Conservation (phyloP, 2,329 filamentous ascomycete genomes). For the Fusarium secorum region DNA sequence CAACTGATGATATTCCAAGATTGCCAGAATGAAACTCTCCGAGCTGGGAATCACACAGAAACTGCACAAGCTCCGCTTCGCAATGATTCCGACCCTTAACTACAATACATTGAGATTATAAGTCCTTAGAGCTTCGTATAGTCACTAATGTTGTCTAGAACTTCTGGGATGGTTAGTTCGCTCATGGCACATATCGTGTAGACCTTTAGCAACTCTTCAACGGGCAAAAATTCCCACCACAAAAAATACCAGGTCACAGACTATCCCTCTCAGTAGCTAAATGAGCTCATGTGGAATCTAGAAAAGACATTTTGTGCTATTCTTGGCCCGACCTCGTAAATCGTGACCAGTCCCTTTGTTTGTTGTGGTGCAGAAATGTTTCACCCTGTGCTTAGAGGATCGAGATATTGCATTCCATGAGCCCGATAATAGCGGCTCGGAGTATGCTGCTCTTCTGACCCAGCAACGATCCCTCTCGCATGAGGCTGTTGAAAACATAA, state of each 20-base stretch:
- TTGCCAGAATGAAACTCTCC: not conserved
- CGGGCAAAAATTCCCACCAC: not conserved
- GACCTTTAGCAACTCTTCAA: not conserved
- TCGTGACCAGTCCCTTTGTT: not conserved
- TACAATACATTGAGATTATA: not conserved
- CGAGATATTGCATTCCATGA: conserved; percentile 19
- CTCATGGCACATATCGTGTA: not conserved
- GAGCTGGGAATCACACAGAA: no score
- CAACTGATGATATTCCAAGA: not conserved
- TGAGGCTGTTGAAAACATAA: not conserved
- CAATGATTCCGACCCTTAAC: not conserved
- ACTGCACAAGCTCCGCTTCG: not conserved
- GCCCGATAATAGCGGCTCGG: not conserved
- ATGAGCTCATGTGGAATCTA: not conserved
- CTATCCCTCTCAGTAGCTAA: not conserved
- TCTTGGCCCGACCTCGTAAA: not conserved
- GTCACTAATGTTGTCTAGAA: not conserved
- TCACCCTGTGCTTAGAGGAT: conserved; percentile 3
- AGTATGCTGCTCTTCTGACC: not conserved
- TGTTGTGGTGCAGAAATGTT: conserved; percentile 17
- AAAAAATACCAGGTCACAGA: not conserved
- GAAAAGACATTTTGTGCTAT: not conserved
- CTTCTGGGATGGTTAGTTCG: not conserved
- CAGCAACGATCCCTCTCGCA: not conserved
- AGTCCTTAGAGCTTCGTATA: not conserved